A percentile compares a stretch with the other conserved stretches of the same genome.
phyloP scores from a whole-genome alignment of 2,329 filamentous ascomycete genomes.

The Aaosphaeria pasadenensis region DNA sequence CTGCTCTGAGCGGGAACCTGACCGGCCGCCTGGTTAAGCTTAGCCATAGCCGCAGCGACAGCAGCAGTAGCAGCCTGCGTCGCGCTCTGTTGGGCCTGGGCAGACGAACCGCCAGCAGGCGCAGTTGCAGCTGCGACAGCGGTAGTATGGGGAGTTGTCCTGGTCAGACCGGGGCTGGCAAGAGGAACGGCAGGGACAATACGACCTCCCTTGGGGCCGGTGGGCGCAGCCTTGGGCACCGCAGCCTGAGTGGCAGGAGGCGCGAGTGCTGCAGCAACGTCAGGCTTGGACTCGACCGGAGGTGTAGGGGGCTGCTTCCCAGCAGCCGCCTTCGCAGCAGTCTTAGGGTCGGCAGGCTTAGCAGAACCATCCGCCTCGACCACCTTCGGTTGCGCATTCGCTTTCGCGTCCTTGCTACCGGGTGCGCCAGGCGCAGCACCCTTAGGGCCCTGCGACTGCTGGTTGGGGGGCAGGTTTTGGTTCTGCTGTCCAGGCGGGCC shows the following conservation, averaged over 20 bases:
- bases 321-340: constrained; percentile 40
- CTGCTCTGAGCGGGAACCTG: constrained; percentile 23
- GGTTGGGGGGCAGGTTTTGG: constrained; percentile 32
- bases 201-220: constrained; percentile 48
- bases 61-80: constrained; percentile 73
- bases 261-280: constrained; percentile 55
- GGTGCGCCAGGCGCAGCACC: constrained; percentile 30
- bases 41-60: constrained; percentile 77
- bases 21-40: constrained; percentile 48
- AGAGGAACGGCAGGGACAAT: constrained; percentile 67
- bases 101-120: constrained; percentile 25
- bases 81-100: constrained; percentile 67
- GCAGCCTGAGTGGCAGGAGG: constrained; percentile 42
- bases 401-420: constrained; percentile 25
- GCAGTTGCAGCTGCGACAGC: constrained; percentile 26
- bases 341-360: constrained; percentile 42
- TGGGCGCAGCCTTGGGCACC: constrained; percentile 38
- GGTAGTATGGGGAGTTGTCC: constrained; percentile 38
- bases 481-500: constrained; percentile 52
- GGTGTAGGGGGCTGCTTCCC: constrained; percentile 57
- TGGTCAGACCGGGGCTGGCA: constrained; percentile 39
- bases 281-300: constrained; percentile 67
- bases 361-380: constrained; percentile 47
- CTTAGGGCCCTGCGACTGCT: constrained; percentile 37
- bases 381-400: constrained; percentile 30